phyloP scores from a whole-genome alignment of 108 stramenopile genomes.

The Schizochytrium sp. region DNA sequence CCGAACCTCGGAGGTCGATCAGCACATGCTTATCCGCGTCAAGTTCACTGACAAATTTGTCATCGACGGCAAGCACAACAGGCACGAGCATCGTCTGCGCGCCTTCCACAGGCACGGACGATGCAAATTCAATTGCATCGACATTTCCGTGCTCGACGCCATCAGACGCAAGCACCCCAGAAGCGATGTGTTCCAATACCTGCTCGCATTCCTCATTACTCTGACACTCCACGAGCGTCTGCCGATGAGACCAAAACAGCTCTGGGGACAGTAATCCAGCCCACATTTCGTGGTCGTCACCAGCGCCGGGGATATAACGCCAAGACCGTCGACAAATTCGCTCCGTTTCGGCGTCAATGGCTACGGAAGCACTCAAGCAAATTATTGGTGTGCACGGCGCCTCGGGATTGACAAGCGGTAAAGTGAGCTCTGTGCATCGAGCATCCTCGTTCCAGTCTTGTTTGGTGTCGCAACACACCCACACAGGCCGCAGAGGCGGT shows the following conservation, averaged over 20 bases:
- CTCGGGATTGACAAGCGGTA: not conserved
- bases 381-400: not conserved
- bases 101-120: too few relatives aligned
- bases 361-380: not conserved
- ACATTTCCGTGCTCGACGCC: too few relatives aligned
- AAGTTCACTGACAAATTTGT: not conserved
- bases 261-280: not conserved
- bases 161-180: too few relatives aligned
- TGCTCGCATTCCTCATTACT: not conserved
- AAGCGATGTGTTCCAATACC: not conserved
- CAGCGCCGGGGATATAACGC: not conserved
- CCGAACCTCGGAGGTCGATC: not conserved
- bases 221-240: not conserved
- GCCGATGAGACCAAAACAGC: not conserved
- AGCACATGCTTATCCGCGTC: not conserved
- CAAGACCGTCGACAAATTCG: not conserved
- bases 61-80: not conserved
- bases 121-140: too few relatives aligned
- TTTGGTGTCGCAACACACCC: not conserved
- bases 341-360: not conserved
- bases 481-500: not conserved
- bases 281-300: conserved; percentile 12
- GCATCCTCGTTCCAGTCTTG: not conserved
- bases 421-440: not conserved
- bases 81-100: too few relatives aligned